Base-by-base conservation (phyloP, 169 alveolate genomes). In the Cystoisospora suis region DNA sequence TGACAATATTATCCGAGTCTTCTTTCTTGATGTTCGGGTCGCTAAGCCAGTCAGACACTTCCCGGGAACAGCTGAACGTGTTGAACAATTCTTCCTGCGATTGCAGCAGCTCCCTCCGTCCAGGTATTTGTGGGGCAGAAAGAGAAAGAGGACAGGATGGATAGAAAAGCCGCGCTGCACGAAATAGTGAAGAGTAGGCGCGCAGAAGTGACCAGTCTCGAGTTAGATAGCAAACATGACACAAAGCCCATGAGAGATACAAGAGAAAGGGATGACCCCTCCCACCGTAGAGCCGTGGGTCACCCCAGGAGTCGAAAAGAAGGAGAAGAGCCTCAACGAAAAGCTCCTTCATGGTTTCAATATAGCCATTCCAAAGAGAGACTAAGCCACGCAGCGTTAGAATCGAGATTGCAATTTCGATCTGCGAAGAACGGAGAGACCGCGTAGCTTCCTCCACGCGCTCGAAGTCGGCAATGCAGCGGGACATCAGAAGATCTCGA, bases 211-310 rank as follows among this genome's bases (percentile, higher is more conserved):
- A 2, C 83, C 27, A 12, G 58, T 72, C 83, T 2, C 53, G n/a
- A 29, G 6, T 7, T n/a, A 72, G 56, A 17, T 2, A 72, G 32
- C 38, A n/a, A 32, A 38, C 7, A 17, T 15, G 56, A 17, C 36
- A 4, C 38, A 72, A 34, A 3, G 32, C 1, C 83, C 83, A 72
- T 20, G 58, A 38, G 83, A 72, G 56, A 38, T 23, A 72, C 27
- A 72, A 53, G 38, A 72, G 83, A 6, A 72, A 72, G 27, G 83
- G 83, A 38, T 72, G 83, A 6, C 83, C 83, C 17, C 83, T 46
- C 58, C 56, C 53, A 27, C 53, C 56, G 83, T 72, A 72, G 32
- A 38, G 83, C 27, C 83, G 83, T 17, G 83, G 83, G 56, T 72
- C 83, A 3, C 83, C 83, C 56, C 56, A 34, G 32, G 83, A 46